These are phyloP conservation scores for Paramecium tetraurelia DNA, from an alignment of 73 alveolate species.

Conservation along the genomic window DNA sequence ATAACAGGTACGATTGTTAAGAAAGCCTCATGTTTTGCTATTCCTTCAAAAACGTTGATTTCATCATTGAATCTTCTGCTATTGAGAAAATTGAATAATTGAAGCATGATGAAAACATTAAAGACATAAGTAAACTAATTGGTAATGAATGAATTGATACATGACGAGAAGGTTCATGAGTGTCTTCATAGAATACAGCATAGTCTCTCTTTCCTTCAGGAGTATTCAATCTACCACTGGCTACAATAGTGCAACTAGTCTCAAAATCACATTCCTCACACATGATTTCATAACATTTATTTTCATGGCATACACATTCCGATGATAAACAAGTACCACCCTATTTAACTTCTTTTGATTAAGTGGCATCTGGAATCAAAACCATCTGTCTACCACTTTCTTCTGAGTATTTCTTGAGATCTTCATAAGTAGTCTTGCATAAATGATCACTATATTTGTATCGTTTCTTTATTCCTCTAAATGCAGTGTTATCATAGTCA, in stretches of 20 bases:
- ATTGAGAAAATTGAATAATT: slow-evolving; percentile 84
- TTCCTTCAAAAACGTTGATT: slow-evolving; percentile 77
- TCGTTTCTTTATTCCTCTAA: neutral
- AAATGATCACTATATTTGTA: slow-evolving; percentile 32
- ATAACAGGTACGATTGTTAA: slow-evolving; percentile 68
- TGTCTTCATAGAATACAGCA: slow-evolving; percentile 50
- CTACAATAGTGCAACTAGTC: slow-evolving; percentile 25
- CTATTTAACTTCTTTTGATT: neutral
- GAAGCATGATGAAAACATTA: slow-evolving; percentile 81
- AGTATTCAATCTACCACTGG: slow-evolving; percentile 52
- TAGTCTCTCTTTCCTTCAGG: slow-evolving; percentile 55
- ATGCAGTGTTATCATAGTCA: slow-evolving; percentile 6
- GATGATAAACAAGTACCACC: neutral
- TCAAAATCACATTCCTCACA: slow-evolving; percentile 5
- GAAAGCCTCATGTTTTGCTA: slow-evolving; percentile 66
- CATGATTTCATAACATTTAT: neutral
- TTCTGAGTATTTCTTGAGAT: neutral
- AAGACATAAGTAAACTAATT: slow-evolving; percentile 80
- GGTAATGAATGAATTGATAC: neutral
- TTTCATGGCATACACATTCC: neutral
- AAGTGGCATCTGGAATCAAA: neutral
- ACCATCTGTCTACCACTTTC: neutral
- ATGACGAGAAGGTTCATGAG: slow-evolving; percentile 81
- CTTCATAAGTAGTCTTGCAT: neutral
- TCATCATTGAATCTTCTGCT: slow-evolving; percentile 86